Base-by-base conservation (phyloP, 768 basidiomycete genomes). In the Fibroporia radiculosa region DNA sequence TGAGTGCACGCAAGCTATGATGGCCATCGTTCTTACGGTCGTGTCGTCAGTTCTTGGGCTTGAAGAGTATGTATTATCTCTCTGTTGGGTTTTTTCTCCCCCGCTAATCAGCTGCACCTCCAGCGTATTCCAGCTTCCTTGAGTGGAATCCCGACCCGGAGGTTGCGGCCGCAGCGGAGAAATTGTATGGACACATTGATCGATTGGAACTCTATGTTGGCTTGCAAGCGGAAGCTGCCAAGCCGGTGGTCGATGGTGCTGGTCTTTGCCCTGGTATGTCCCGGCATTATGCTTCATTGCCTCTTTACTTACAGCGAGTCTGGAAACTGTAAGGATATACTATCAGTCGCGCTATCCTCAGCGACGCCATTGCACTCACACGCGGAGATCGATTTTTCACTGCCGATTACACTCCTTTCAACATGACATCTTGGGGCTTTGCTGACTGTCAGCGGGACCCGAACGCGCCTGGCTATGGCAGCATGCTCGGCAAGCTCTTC, bases 361-460 rank as follows among this genome's bases (percentile, higher is more conserved):
- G 80, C 50, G 89, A 92, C 56, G 89, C 89, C 23, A 84, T 91
- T 45, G 85, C 89, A 11, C 77, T 92, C 43, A 89, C 85, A 38
- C 81, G 88, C 42, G 89, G 89, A 24, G 89, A 92, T 56, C 73
- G 88, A 42, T 84, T 78, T 70, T 87, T 77, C 65, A 91, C 86
- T 1, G 70, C 84, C 22, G 89, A 92, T 56, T 84, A 77, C 59
- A 91, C 89, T 0, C 82, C 88, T 1, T 75, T 67, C 66, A 90
- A 90, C 59, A 57, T 88, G 57, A 91, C 88, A 2, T 66, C 84
- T 3, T 91, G 88, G 88, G 88, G 88, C 28, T 88, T 84, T 55
- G 74, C 79, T 18, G 88, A 92, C 60, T 85, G 84, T 59, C 83
- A 87, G 52, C 78, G 86, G 45, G 79, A 89, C 53, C 66, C 78